Evolutionary conservation across 1,139 yeast species (phyloP), one percentile per base, ranked within the genome.

Genomic region (Ogataea hybrid): DNA sequence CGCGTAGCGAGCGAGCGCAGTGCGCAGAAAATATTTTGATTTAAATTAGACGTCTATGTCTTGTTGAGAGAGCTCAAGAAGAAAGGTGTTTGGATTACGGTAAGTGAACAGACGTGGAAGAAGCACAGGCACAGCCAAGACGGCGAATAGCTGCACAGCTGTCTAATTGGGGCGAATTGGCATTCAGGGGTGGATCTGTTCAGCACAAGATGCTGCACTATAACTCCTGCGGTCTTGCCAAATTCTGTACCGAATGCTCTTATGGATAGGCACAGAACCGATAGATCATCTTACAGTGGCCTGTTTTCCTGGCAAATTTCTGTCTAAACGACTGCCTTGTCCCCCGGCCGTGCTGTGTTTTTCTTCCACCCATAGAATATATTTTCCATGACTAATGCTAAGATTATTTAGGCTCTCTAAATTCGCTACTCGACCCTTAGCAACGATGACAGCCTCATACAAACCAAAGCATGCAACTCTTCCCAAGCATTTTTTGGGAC

Each of bases 401-500:
- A 38, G 41, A 38, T 22, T 38, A 32, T 36, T 38, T 29, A 39
- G 35, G 25, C 33, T 34, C 31, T 33, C 38, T 9, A 31, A 23
- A 39, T 17, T 31, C 23, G 22, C 37, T n/a, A 11, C 28, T 15
- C 37, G 41, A 38, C 35, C 41, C 28, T 18, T 38, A 38, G 23
- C 37, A 32, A 46, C 42, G 25, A 51, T 50, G 55, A 41, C 53
- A 25, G 41, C 44, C 17, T 25, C 44, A 15, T 47, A 43, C 32
- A 25, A 43, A 11, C 47, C 50, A n/a, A 46, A 47, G 29, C 62
- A 58, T 35, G 47, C 58, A 37, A 48, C 59, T 7, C 71, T 90
- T 56, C 82, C 96, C 21, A 49, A 75, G 28, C 85, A 88, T 64
- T 92, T 89, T 67, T 66, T 77, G 49, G 98, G 98, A 38, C 73